These are phyloP conservation scores for Mortierella sp. DNA, from an alignment of 371 early-diverging fungal genomes.

Conservation along the genomic window DNA sequence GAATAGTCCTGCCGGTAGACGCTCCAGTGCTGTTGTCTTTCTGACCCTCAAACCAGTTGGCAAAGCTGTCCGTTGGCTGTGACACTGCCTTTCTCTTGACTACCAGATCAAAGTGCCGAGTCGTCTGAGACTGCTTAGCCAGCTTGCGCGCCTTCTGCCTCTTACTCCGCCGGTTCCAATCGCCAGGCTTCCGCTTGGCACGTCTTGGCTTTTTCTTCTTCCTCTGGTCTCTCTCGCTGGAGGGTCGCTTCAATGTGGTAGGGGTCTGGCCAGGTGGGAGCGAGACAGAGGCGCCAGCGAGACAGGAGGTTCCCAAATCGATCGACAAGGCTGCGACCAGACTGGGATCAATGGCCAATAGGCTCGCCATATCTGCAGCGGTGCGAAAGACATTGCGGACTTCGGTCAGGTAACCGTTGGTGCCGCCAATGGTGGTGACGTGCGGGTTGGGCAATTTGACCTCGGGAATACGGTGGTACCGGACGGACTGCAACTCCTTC, in stretches of 20 bases:
- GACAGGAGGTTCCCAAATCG: constrained; percentile 11
- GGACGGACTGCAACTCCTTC: constrained; percentile 3
- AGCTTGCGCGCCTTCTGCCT: constrained; percentile 6
- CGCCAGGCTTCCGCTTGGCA: neutral
- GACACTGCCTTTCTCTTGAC: constrained; percentile 13
- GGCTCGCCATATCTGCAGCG: constrained; percentile 1
- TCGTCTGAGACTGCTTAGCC: neutral
- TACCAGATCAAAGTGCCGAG: constrained; percentile 11
- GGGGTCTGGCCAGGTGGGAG: constrained; percentile 16
- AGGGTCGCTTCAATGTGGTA: constrained; percentile 9
- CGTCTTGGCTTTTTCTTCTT: constrained; percentile 4
- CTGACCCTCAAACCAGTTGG: constrained; percentile 10
- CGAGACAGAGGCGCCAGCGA: constrained; percentile 11
- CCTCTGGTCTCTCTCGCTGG: constrained; percentile 3
- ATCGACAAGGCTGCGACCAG: constrained; percentile 9
- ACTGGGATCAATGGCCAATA: constrained; percentile 3
- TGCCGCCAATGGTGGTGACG: constrained; percentile 7
- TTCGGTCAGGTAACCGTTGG: constrained; percentile 7
- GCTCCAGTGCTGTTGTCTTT: neutral
- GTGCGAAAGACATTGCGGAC: constrained; percentile 16
- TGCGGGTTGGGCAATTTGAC: constrained; percentile 1
- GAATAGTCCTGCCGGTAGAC: constrained; percentile 9
- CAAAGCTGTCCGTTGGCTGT: constrained; percentile 11
- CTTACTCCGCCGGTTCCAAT: neutral
- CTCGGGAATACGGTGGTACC: constrained; percentile 1